Evolutionary conservation across 2,329 filamentous ascomycete species (phyloP), one percentile per base, ranked within the genome.

Genomic region (Cryphonectria japonica): DNA sequence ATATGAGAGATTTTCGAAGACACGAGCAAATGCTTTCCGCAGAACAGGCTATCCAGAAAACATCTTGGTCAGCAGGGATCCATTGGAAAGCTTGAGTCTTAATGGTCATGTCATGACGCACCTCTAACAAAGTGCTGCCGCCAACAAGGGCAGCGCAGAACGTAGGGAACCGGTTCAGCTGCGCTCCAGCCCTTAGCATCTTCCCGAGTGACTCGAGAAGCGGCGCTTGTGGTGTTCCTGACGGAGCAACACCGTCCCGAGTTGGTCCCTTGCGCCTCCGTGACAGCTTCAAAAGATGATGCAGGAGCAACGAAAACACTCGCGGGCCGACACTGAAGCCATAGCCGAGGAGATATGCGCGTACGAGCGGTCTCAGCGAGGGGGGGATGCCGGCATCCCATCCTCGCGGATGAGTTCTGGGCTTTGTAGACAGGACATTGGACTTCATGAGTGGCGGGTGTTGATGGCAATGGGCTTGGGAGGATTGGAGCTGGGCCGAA

Each of bases 61-160:
- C 29, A 46, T 43, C 0, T 16, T 67, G 9, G 39, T 62, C 29
- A 69, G 43, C 22, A 32, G 5, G 43, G 29, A 64, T 19, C n/a
- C n/a, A 16, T 19, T 34, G 11, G 16, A 16, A 46, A 5, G 1
- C 32, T 8, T 22, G 37, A 29, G 11, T 29, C 11, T 11, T 39
- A 11, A 9, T 43, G 22, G 29, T 22, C 34, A n/a, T 52, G 32
- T 19, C 43, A 34, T 1, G 5, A 76, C 83, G 75, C 80, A 87
- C 88, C 83, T 89, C 84, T n/a, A 91, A 77, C n/a, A 91, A 77
- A 34, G 88, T 89, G 73, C 85, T 86, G 54, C 88, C 88, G 46
- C 89, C 89, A 54, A 88, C 85, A 13, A 91, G 79, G 8, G 84
- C 82, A 9, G 88, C 89, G 77, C 89, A 91, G 76, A 91, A 91